Base-by-base conservation (phyloP, 2,329 filamentous ascomycete genomes). In the Zymoseptoria pseudotritici region DNA sequence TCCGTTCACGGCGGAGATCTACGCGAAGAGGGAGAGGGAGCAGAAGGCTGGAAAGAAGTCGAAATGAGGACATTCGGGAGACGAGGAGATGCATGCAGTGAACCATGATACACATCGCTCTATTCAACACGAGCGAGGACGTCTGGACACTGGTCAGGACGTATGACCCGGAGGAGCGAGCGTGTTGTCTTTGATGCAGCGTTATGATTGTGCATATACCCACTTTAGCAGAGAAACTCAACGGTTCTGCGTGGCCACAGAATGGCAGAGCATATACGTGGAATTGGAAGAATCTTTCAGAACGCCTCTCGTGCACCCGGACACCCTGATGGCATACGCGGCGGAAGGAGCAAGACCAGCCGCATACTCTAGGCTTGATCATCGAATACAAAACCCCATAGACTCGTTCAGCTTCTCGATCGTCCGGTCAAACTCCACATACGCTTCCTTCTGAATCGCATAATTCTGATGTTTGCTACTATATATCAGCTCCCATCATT, bases 1-100 rank as follows among this genome's bases (percentile, higher is more conserved):
- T 76, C 93, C 93, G 4, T 99, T 97, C 77, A 99, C 94, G 6
- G 85, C 86, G 2, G 89, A 83, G 66, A 99, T 99, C 71, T 99
- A 97, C 75, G 88, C 87, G 66, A 95, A 94, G 85, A 83, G 90
- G 62, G 89, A 91, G 59, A 71, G 75, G 66, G 77, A 79, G 70
- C 60, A 70, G 66, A 75, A 76, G 68, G 71, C 67, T 63, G 73
- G 60, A 10, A 63, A 65, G 64, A 66, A 64, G 63, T 21, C 51
- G 6, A 51, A 54, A 13, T 58, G 26, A 57, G 21, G 8, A 31
- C 7, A 56, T 53, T 52, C 19, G 42, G 50, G 8, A 20, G 19
- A 7, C 42, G 53, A 56, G 50, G 31, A 52, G 42, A 22, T 13
- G 19, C 24, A 49, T 52, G 49, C 6, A 53, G 51, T 56, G 50